Evolutionary conservation across 2,329 filamentous ascomycete species (phyloP).

Genomic region (Diaporthe sp.): DNA sequence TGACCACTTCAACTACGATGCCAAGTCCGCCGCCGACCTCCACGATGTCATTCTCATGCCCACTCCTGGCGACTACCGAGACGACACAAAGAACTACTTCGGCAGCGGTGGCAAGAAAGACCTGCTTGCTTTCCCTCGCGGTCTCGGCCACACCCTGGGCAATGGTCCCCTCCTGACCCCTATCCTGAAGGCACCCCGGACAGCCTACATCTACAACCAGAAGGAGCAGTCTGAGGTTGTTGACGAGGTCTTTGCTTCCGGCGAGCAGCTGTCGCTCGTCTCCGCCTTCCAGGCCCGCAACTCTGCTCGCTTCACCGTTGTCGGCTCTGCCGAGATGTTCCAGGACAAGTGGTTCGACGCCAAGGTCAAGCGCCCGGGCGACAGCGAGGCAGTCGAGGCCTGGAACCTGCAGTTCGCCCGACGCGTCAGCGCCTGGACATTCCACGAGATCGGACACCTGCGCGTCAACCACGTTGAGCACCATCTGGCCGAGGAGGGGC

Average conservation of each 20-base stretch:
- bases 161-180: conserved; percentile 81
- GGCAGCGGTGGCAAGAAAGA: conserved; percentile 63
- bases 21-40: conserved; percentile 77
- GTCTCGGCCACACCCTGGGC: conserved; percentile 85
- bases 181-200: conserved; percentile 82
- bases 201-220: conserved; percentile 93
- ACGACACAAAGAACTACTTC: conserved; percentile 83
- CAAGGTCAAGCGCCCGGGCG: conserved; percentile 72
- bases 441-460: conserved; percentile 92
- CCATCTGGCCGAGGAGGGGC: conserved; percentile 67
- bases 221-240: conserved; percentile 81
- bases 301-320: conserved; percentile 86
- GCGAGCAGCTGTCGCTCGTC: conserved; percentile 85
- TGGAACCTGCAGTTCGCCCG: conserved; percentile 88
- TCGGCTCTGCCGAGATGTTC: conserved; percentile 88
- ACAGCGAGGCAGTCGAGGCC: conserved; percentile 66
- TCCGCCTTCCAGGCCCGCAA: conserved; percentile 91
- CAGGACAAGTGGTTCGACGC: conserved; percentile 90
- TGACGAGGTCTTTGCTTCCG: conserved; percentile 87
- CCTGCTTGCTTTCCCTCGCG: conserved; percentile 83
- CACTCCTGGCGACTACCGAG: conserved; percentile 71
- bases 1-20: conserved; percentile 96
- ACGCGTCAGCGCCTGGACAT: conserved; percentile 91
- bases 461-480: conserved; percentile 87
- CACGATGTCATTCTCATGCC: conserved; percentile 90